These are phyloP conservation scores for Sabuloglossum arenarium DNA, from an alignment of 495 filamentous ascomycete genomes.

Conservation along the genomic window DNA sequence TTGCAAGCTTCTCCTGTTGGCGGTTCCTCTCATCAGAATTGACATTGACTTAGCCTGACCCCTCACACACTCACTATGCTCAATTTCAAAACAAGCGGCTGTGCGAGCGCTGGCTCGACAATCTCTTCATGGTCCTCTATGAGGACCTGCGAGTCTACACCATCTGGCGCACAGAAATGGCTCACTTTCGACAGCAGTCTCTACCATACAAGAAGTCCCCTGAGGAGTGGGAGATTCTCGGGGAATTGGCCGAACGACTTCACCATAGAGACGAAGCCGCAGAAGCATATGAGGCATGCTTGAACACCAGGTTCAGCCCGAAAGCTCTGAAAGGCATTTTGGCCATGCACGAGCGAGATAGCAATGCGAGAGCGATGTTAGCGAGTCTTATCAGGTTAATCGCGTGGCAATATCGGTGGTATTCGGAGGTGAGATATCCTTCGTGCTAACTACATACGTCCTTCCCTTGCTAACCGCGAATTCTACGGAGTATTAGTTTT, in stretches of 20 bases:
- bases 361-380: constrained; percentile 54
- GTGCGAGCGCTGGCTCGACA: constrained; percentile 95
- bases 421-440: constrained; percentile 58
- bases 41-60: constrained; percentile 20
- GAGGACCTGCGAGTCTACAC: constrained; percentile 96
- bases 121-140: constrained; percentile 97
- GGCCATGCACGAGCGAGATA: constrained; percentile 48
- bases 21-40: constrained; percentile 4
- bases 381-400: constrained; percentile 69
- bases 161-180: constrained; percentile 96
- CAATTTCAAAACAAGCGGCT: constrained; percentile 88
- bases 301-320: constrained; percentile 66
- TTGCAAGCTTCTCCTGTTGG: neutral
- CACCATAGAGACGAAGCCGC: constrained; percentile 77
- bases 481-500: constrained; percentile 47
- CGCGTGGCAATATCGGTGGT: constrained; percentile 98
- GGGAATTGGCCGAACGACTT: constrained; percentile 75
- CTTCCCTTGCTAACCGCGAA: neutral
- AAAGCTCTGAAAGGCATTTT: constrained; percentile 76
- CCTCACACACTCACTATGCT: constrained; percentile 30
- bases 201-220: constrained; percentile 88
- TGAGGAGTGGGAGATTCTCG: constrained; percentile 96
- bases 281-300: constrained; percentile 75
- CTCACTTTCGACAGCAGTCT: constrained; percentile 71
- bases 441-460: neutral